A percentile compares a stretch with the other conserved stretches of the same genome.
These are phyloP conservation scores for Yamadazyma blattariae DNA, from an alignment of 1,139 yeast genomes.

Conservation along the genomic window DNA sequence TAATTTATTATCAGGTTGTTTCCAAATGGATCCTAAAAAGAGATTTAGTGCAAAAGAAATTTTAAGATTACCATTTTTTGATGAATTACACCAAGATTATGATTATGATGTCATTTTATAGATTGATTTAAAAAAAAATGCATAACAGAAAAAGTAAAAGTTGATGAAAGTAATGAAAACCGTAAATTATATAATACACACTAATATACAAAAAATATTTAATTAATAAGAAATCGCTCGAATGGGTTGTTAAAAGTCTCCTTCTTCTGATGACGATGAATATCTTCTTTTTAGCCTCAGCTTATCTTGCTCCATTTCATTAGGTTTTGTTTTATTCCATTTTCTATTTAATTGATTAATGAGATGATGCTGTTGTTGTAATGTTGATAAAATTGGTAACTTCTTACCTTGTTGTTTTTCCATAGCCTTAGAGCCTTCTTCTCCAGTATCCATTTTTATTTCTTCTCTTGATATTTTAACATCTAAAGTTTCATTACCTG, in stretches of 20 bases:
- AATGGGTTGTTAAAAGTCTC: no score
- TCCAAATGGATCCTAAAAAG: slow-evolving; percentile 55
- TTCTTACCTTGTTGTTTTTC: slow-evolving; percentile 7
- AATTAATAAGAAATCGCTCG: slow-evolving; percentile 2
- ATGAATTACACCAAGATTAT: slow-evolving; percentile 28
- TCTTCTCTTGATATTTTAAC: neutral
- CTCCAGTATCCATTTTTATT: neutral
- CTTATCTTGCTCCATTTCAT: neutral
- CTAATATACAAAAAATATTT: neutral
- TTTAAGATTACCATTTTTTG: slow-evolving; percentile 53
- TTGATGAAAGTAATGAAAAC: neutral
- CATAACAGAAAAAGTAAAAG: neutral
- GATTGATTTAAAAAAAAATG: no score
- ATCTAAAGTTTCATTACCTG: neutral
- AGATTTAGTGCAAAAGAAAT: slow-evolving; percentile 58
- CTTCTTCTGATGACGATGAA: slow-evolving; percentile 12
- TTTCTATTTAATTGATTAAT: slow-evolving; percentile 34
- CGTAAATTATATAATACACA: no score
- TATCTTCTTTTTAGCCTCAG: slow-evolving; percentile 12
- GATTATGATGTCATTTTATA: slow-evolving; percentile 40
- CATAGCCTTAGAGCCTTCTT: neutral
- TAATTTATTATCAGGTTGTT: slow-evolving; percentile 51
- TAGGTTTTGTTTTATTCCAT: slow-evolving; percentile 28
- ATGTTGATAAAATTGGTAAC: slow-evolving; percentile 10
- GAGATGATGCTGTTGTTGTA: slow-evolving; percentile 29